Base-by-base conservation (phyloP, 768 basidiomycete genomes). In the Albatrellus ellisii region DNA sequence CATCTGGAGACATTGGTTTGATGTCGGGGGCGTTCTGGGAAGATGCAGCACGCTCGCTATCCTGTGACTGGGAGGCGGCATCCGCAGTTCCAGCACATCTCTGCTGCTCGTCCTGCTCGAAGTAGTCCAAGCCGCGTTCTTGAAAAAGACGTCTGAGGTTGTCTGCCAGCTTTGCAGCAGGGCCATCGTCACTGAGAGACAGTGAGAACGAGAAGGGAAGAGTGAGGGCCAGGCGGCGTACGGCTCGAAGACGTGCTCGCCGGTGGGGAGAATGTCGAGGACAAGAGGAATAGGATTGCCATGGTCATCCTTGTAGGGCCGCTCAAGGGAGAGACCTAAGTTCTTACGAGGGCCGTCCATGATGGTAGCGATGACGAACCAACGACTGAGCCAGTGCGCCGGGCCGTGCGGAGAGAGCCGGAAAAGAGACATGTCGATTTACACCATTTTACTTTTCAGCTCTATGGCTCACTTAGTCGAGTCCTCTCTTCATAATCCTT, bases 291-390 rank as follows among this genome's bases (percentile, higher is more conserved):
- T 72, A 7, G 54, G 66, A 34, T 71, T 63, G 6, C 81, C 84
- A 27, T 69, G 59, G 49, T 89, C 85, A 52, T 86, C 79, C 57
- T 79, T 86, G 63, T 87, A 87, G 0, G 82, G 84, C 28, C 75
- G 66, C 55, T 90, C 86, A 25, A 90, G 67, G 1, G 83, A 78
- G 8, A 88, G 62, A n/a, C 46, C 62, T 77, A 27, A 78, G 62
- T 47, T 68, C 68, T 53, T 71, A 77, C 72, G 76, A 80, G 7
- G 64, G 55, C 9, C 66, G 66, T 26, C 54, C 54, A 9, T 56
- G 37, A 27, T 18, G 21, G 28, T 12, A 33, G 9, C 4, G 12
- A 5, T 17, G 12, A 3, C 29, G 6, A 17, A 31, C 7, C 12
- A 3, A 31, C 2, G 6, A 7, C 7, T 31, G 29, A 31, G 35